Conservation (phyloP, 1,139 yeast species). For the Hansenula lynferdii region DNA sequence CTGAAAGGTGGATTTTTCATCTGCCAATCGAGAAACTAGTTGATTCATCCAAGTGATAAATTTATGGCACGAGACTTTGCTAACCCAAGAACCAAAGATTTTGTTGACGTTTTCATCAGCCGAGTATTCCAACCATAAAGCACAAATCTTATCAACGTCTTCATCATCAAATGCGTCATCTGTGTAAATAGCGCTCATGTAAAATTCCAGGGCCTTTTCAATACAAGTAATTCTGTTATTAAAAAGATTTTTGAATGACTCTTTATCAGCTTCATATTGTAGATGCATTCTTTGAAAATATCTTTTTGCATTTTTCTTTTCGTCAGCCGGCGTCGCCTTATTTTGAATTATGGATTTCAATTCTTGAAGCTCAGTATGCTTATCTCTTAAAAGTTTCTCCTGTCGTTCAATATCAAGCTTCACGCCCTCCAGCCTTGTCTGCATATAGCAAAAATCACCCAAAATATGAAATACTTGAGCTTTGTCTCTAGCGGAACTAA, state of each 20-base stretch:
- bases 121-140: constrained; percentile 76
- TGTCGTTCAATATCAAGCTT: constrained; percentile 41
- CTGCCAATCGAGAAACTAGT: constrained; percentile 64
- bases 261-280: constrained; percentile 45
- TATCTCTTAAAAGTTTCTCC: constrained; percentile 33
- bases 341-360: constrained; percentile 40
- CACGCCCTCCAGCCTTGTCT: constrained; percentile 42
- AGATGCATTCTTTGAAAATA: constrained; percentile 43
- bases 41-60: constrained; percentile 83
- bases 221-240: constrained; percentile 41
- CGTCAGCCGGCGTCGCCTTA: constrained; percentile 34
- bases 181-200: constrained; percentile 46
- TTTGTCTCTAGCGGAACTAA: constrained; percentile 17
- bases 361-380: constrained; percentile 42
- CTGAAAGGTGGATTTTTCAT: constrained; percentile 51
- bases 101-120: constrained; percentile 36
- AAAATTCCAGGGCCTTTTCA: constrained; percentile 53
- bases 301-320: constrained; percentile 44
- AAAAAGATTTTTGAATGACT: constrained; percentile 37
- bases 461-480: constrained; percentile 52
- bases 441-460: constrained; percentile 75
- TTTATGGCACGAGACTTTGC: constrained; percentile 48
- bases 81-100: constrained; percentile 29
- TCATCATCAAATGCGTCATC: constrained; percentile 47
- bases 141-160: constrained; percentile 72